Conservation (phyloP, 2,329 filamentous ascomycete species). For the Falciphora oryzae region DNA sequence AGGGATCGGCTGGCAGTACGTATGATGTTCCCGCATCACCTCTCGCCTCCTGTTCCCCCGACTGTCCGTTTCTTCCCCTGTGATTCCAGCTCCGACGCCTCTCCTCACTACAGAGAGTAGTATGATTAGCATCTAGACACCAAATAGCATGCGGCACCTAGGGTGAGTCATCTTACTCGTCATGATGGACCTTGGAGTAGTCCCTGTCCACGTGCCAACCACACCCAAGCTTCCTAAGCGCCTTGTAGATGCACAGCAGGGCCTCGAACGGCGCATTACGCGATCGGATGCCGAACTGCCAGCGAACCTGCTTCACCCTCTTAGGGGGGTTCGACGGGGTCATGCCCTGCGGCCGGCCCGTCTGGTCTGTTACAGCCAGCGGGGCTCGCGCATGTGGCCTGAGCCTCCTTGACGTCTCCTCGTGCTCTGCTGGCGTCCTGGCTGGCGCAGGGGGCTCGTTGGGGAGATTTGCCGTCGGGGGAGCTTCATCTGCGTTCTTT, state of each 20-base stretch:
- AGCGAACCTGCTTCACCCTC: constrained; percentile 76
- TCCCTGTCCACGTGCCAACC: constrained; percentile 73
- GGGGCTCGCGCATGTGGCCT: constrained; percentile 76
- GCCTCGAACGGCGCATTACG: constrained; percentile 93
- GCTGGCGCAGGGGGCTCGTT: constrained; percentile 43
- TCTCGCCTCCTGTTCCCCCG: constrained; percentile 31
- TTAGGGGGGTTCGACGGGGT: constrained; percentile 59
- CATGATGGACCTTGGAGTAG: constrained; percentile 41
- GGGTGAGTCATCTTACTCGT: constrained; percentile 26
- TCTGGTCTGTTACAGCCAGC: constrained; percentile 51
- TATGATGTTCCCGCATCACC: constrained; percentile 53
- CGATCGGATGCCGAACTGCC: constrained; percentile 97
- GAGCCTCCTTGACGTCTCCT: constrained; percentile 71
- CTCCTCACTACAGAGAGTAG: constrained; percentile 11
- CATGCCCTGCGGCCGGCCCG: constrained; percentile 46
- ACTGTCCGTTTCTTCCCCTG: neutral
- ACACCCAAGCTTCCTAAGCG: constrained; percentile 79
- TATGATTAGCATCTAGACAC: neutral
- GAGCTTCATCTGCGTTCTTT: constrained; percentile 33
- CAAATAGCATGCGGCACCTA: constrained; percentile 29
- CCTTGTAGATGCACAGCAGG: constrained; percentile 91
- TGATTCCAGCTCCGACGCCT: constrained; percentile 21
- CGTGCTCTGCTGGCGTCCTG: constrained; percentile 67
- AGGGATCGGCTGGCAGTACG: constrained; percentile 85
- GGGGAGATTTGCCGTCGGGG: constrained; percentile 35